Conservation (phyloP, 148 eudicot species). For the Polygonum maritimum region DNA sequence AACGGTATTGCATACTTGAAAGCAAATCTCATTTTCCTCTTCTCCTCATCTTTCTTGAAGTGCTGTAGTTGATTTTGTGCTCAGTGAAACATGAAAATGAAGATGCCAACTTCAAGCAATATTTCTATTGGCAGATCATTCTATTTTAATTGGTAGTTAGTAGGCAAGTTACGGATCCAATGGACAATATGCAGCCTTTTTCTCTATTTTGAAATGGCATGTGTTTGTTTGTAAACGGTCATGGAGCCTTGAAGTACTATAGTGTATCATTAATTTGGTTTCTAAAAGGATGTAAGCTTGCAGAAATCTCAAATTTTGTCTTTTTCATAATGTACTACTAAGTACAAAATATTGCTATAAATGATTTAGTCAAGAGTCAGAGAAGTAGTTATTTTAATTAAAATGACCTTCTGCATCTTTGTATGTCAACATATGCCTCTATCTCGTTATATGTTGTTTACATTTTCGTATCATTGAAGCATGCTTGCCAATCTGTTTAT, state of each 20-base stretch:
- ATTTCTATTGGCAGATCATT: background rate
- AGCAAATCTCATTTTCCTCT: background rate
- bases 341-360: background rate
- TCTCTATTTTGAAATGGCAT: background rate
- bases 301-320: background rate
- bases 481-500: background rate
- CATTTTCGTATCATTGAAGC: background rate
- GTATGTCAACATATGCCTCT: background rate
- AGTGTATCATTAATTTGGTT: background rate
- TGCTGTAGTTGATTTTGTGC: background rate
- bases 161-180: background rate
- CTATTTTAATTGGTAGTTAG: background rate
- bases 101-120: background rate
- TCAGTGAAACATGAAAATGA: background rate
- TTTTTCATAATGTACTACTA: background rate
- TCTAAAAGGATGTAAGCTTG: background rate
- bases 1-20: background rate
- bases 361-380: background rate
- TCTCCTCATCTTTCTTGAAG: background rate
- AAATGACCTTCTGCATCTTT: background rate
- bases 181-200: background rate
- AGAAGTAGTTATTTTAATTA: background rate
- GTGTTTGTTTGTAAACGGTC: background rate
- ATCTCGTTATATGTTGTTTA: background rate
- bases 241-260: background rate